Evolutionary conservation across 75 land plant genomes (phyloP), one percentile per base, ranked within the genome.

Genomic region (Cupressus sempervirens): DNA sequence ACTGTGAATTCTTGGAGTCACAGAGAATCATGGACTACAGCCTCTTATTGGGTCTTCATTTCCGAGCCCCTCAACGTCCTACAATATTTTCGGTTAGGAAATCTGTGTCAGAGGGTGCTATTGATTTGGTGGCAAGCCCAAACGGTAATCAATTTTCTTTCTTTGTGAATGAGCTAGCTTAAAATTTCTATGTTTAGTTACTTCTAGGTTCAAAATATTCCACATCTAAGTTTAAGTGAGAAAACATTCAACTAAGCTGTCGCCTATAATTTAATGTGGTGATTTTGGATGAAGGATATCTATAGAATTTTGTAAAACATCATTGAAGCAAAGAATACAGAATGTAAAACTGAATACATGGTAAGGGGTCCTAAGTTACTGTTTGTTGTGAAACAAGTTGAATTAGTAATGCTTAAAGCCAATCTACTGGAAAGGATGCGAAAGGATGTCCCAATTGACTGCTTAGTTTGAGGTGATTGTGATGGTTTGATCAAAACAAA

Each of bases 21-120:
- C 93, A 95, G 84, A 85, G 91, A 62, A 95, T 95, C 29, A 95
- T 95, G 97, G 97, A 95, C 85, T 96, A 96, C 83, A 96, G 98
- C 89, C 91, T 96, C 4, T 84, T 96, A 82, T 86, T 96, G 83
- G 98, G 98, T 4, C 84, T 96, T 86, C 98, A 96, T 84, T 94
- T 96, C 84, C 85, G 90, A 14, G 90, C 74, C 30, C 83, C 89
- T 29, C 83, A 65, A 76, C 54, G 26, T 87, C 30, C 88, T 4
- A 74, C 48, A 16, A 11, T 38, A 32, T 16, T 46, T 62, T 86
- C 88, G 10, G 83, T 48, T 3, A 34, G 13, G n/a, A 26, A 30
- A 14, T 62, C 58, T 77, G 32, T 18, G 26, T 65, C 85, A 82
- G 26, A 53, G 36, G 38, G 23, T 41, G 46, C 80, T 23, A 41